Base-by-base conservation (phyloP, 371 early-diverging fungal genomes). In the Phascolomyces articulosus region DNA sequence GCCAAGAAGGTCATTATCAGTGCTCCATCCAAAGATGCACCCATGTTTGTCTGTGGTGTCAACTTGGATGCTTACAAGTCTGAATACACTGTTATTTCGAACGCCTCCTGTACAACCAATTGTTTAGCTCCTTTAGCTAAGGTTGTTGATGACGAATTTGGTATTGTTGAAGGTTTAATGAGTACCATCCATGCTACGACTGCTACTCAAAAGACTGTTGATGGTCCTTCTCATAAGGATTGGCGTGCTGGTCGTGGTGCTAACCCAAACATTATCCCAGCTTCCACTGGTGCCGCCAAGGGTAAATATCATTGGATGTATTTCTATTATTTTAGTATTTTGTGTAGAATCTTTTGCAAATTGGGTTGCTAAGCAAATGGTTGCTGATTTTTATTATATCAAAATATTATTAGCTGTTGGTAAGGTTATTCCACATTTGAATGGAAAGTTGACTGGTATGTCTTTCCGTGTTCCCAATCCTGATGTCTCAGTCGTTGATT, bases 101-200 rank as follows among this genome's bases (percentile, higher is more conserved):
- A 99, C 87, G 99, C 99, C 55, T 98, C 98, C 61, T 99, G 99
- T 92, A 99, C 99, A 68, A 99, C 99, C 81, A 98, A 99, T 93
- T 99, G 99, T 86, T 84, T 99, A 62, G 99, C 99, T 54, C 99
- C 99, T 27, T 85, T 99, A 57, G 99, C 96, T 79, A 99, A 99
- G 91, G 93, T 98, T 64, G 85, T 99, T 75, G 75, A 99, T 87
- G 99, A 99, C 77, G 85, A 91, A 66, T 96, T 95, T 79, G 90
- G 96, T 71, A 92, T 96, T 73, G 84, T 85, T 49, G 91, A 97
- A 85, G 80, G 87, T 79, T 66, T 83, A 63, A 98, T 99, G 99
- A 96, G 96, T 66, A 99, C 99, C 40, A 93, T 96, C 70, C 99
- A 99, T 83, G 95, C 99, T 66, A 89, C 92, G 69, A 99, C 99